Evolutionary conservation across 1,284 basidiomycete genomes (phyloP).

Genomic region (Sphagnurus paluster): DNA sequence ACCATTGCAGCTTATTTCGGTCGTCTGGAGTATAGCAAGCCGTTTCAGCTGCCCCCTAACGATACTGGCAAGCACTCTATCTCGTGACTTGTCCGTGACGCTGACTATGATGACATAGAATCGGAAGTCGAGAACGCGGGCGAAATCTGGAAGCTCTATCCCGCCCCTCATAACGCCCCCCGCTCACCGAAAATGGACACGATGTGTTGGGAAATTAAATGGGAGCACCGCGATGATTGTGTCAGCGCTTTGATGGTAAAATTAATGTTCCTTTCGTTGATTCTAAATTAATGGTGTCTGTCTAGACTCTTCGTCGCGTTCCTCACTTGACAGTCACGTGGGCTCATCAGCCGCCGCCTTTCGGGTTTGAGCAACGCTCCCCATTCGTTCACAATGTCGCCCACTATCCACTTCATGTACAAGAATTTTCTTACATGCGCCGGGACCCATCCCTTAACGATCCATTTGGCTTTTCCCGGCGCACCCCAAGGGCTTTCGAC

Average conservation of each 20-base stretch:
- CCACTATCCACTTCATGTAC: slow-evolving; percentile 26
- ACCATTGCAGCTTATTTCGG: slow-evolving; percentile 56
- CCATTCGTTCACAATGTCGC: slow-evolving; percentile 19
- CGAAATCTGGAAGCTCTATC: slow-evolving; percentile 30
- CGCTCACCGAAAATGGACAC: slow-evolving; percentile 56
- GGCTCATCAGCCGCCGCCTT: slow-evolving; percentile 57
- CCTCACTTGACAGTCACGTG: slow-evolving; percentile 75
- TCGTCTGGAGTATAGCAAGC: slow-evolving; percentile 47
- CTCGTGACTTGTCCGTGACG: neutral
- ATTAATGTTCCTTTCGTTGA: slow-evolving; percentile 10
- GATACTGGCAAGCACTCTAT: slow-evolving; percentile 9
- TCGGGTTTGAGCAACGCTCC: slow-evolving; percentile 23
- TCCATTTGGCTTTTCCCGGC: slow-evolving; percentile 9
- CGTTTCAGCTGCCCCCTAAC: slow-evolving; percentile 17
- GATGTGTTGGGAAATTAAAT: slow-evolving; percentile 73
- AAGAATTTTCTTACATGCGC: slow-evolving; percentile 7
- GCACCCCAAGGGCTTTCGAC: neutral
- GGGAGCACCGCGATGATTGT: slow-evolving; percentile 72
- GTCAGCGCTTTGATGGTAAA: slow-evolving; percentile 67
- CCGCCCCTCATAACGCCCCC: slow-evolving; percentile 53
- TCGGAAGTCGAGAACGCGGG: slow-evolving; percentile 1
- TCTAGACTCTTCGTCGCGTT: slow-evolving; percentile 63
- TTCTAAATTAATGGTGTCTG: slow-evolving; percentile 5
- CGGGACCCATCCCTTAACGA: slow-evolving; percentile 5
- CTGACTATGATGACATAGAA: slow-evolving; percentile 7